phyloP scores from a whole-genome alignment of 257 asterid genomes.

The Petunia axillaris region DNA sequence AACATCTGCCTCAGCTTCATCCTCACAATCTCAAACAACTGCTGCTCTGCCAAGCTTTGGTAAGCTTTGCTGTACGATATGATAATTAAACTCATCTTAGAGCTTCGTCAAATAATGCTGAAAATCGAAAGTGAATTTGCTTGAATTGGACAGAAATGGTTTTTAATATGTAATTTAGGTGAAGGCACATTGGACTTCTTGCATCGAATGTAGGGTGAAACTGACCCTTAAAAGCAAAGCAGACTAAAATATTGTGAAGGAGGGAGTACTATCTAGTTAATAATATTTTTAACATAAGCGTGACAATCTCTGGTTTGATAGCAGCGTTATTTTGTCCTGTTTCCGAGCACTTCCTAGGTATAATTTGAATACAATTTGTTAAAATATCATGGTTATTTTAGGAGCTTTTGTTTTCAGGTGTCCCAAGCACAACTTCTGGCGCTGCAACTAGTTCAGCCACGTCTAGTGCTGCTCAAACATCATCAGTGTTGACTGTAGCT shows the following conservation, averaged over 20 bases:
- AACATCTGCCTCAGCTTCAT: conserved; percentile 45
- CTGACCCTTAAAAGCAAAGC: conserved; percentile 5
- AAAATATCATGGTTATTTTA: conserved; percentile 30
- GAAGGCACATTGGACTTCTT: background rate
- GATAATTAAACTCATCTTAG: background rate
- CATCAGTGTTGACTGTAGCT: conserved; percentile 59
- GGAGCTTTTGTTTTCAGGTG: conserved; percentile 36
- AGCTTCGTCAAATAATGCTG: background rate
- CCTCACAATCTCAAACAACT: conserved; percentile 60
- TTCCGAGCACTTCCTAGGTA: conserved; percentile 9
- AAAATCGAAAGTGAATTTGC: background rate
- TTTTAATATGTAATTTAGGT: background rate
- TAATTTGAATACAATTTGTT: conserved; percentile 18
- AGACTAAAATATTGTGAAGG: background rate
- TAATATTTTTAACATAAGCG: background rate
- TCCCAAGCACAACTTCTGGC: conserved; percentile 49
- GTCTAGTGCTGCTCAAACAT: conserved; percentile 64
- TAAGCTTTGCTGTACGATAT: conserved; percentile 31
- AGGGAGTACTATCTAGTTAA: background rate
- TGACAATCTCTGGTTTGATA: background rate
- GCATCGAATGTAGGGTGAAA: background rate
- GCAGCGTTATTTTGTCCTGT: conserved; percentile 14
- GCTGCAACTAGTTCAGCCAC: conserved; percentile 49
- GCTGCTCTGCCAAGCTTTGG: conserved; percentile 55
- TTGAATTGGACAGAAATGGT: background rate